These are phyloP conservation scores for Trypanosomatidae sp. DNA, from an alignment of 208 protist genomes.

Conservation along the genomic window DNA sequence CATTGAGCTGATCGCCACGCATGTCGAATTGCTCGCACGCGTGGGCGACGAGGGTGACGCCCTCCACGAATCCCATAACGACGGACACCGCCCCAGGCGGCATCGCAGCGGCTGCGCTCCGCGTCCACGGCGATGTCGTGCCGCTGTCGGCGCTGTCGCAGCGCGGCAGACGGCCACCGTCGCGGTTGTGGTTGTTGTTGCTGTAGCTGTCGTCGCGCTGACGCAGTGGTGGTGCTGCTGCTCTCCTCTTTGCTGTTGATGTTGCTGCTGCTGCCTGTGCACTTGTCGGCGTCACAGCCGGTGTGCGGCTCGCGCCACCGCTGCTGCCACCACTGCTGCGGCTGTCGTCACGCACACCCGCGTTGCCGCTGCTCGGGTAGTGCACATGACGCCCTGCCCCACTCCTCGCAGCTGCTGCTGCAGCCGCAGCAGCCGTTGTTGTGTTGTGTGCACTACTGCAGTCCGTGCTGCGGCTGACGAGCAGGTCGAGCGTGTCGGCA, in stretches of 20 bases:
- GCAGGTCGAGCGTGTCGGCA: slow-evolving; percentile 14
- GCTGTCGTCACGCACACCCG: background rate
- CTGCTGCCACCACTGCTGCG: too few relatives aligned
- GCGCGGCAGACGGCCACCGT: too few relatives aligned
- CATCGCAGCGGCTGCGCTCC: background rate
- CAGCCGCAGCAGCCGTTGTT: background rate
- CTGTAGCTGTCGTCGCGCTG: too few relatives aligned
- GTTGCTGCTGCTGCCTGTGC: too few relatives aligned
- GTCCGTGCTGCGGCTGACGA: background rate
- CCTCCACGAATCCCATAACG: slow-evolving; percentile 10
- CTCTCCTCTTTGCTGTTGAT: too few relatives aligned
- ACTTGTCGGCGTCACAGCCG: too few relatives aligned
- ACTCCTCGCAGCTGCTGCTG: too few relatives aligned
- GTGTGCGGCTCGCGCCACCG: too few relatives aligned
- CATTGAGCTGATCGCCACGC: slow-evolving; percentile 26
- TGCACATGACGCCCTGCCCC: background rate
- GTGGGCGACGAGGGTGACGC: slow-evolving; percentile 21
- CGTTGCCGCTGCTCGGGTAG: background rate
- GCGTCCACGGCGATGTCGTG: background rate
- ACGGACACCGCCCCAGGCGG: slow-evolving; percentile 4
- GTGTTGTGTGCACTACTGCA: background rate
- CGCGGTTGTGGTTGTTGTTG: too few relatives aligned
- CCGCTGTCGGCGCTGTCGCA: too few relatives aligned
- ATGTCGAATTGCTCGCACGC: slow-evolving; percentile 30
- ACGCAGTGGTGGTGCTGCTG: too few relatives aligned